phyloP scores from a whole-genome alignment of 257 asterid species.

The Galeopsis tetrahit region DNA sequence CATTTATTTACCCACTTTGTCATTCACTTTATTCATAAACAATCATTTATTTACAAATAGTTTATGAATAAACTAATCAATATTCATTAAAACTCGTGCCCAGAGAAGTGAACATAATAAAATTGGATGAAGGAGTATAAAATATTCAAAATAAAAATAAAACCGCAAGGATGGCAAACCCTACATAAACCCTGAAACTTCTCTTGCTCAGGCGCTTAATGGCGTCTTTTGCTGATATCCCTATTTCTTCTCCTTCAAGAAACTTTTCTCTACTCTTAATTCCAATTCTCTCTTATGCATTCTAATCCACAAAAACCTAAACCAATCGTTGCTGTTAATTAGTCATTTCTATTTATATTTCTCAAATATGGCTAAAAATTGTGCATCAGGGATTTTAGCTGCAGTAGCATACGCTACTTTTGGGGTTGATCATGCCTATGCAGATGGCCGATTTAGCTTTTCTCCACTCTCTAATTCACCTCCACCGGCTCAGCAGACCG shows the following conservation, averaged over 20 bases:
- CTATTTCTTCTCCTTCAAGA: constrained; percentile 33
- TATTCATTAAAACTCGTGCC: no score
- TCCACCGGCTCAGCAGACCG: constrained; percentile 39
- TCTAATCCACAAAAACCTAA: background rate
- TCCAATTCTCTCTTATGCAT: background rate
- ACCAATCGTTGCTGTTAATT: background rate
- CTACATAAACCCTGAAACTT: constrained; percentile 48
- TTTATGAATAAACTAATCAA: no score
- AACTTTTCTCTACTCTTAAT: background rate
- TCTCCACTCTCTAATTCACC: constrained; percentile 54
- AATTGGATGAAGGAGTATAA: no score
- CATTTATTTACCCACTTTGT: no score
- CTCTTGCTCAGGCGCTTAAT: constrained; percentile 26
- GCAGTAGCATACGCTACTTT: constrained; percentile 63
- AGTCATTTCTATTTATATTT: background rate
- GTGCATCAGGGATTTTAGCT: constrained; percentile 66
- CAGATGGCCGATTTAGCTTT: constrained; percentile 64
- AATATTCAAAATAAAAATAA: no score
- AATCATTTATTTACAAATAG: no score
- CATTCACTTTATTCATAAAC: no score
- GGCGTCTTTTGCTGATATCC: constrained; percentile 32
- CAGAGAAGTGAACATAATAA: no score
- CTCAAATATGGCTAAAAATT: constrained; percentile 52
- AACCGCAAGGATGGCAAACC: constrained; percentile 36
- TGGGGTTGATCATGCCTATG: constrained; percentile 54